phyloP scores from a whole-genome alignment of 2,329 filamentous ascomycete genomes.

The Hypoxylon sp. region DNA sequence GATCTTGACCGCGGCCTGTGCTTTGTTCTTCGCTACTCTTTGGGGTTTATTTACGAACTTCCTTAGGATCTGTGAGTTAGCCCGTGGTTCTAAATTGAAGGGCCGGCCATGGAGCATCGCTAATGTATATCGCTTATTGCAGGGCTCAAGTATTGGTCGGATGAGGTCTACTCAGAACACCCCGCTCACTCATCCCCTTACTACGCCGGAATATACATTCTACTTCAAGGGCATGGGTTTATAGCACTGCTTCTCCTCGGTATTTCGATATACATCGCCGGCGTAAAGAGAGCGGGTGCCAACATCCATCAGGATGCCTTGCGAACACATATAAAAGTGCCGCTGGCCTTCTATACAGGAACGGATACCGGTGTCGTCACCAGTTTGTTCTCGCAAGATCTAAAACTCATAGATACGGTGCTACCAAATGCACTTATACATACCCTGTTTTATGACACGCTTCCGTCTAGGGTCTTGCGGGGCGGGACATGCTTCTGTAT shows the following conservation, averaged over 20 bases:
- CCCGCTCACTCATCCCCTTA: background rate
- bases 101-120: no score
- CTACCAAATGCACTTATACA: constrained; percentile 45
- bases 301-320: background rate
- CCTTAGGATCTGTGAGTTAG: background rate
- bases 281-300: background rate
- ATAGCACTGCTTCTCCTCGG: background rate
- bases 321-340: constrained; percentile 53
- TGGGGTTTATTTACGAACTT: background rate
- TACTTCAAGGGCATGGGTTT: background rate
- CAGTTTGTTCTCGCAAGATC: constrained; percentile 61
- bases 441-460: background rate
- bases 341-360: constrained; percentile 56
- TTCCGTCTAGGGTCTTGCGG: no score
- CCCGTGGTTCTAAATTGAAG: background rate
- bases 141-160: background rate
- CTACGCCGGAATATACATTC: background rate
- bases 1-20: background rate
- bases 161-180: background rate
- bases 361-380: constrained; percentile 57
- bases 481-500: no score
- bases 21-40: background rate
- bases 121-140: background rate
- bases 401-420: constrained; percentile 57
- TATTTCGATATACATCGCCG: background rate